These are phyloP conservation scores for Fusarium tricinctum DNA, from an alignment of 2,329 filamentous ascomycete genomes.

Conservation along the genomic window DNA sequence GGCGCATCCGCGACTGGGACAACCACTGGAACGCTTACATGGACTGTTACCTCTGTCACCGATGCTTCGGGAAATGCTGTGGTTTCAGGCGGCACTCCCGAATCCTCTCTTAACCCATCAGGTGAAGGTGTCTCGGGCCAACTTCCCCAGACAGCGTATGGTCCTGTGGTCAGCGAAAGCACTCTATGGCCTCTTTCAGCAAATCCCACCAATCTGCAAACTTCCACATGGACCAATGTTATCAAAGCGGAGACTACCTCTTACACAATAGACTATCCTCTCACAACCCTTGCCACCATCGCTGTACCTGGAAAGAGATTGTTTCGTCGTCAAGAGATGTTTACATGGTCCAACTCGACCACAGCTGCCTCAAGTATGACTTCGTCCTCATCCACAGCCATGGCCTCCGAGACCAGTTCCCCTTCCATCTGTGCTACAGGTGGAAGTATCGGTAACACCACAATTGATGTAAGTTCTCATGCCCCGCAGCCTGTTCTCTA, in stretches of 20 bases:
- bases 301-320: constrained; percentile 49
- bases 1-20: constrained; percentile 38
- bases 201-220: constrained; percentile 50
- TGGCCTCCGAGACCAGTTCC: constrained; percentile 21
- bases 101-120: constrained; percentile 32
- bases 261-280: constrained; percentile 57
- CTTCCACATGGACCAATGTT: constrained; percentile 58
- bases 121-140: constrained; percentile 33
- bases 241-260: constrained; percentile 58
- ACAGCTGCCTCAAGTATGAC: constrained; percentile 31
- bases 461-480: constrained; percentile 54
- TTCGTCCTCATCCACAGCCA: constrained; percentile 9
- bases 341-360: constrained; percentile 53
- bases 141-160: constrained; percentile 44
- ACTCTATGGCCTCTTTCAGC: constrained; percentile 46
- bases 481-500: not conserved
- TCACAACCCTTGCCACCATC: constrained; percentile 57
- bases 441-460: constrained; percentile 56
- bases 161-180: constrained; percentile 38
- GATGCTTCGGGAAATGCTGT: constrained; percentile 42
- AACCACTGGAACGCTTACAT: constrained; percentile 44
- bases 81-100: constrained; percentile 35
- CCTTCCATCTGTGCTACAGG: constrained; percentile 50
- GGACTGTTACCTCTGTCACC: constrained; percentile 47
- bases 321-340: constrained; percentile 52